phyloP scores from a whole-genome alignment of 805 yeast genomes.

The Candida ficus region DNA sequence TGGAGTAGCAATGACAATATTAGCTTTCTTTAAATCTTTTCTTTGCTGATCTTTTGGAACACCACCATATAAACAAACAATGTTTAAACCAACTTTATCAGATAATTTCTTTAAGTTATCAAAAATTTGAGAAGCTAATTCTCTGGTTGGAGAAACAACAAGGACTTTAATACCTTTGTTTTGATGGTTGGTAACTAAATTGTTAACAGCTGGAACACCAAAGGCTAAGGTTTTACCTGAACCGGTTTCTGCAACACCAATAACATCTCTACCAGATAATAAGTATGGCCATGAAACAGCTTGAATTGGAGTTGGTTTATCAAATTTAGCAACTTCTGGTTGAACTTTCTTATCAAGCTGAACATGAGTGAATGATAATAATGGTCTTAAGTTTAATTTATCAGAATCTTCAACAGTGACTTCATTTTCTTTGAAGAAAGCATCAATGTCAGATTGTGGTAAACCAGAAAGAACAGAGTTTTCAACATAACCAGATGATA shows the following conservation, averaged over 20 bases:
- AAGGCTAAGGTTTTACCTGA: constrained; percentile 97
- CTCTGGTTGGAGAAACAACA: constrained; percentile 95
- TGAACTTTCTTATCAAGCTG: constrained; percentile 51
- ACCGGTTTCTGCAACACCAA: constrained; percentile 98
- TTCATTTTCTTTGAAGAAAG: constrained; percentile 64
- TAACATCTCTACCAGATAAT: constrained; percentile 71
- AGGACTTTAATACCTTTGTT: constrained; percentile 61
- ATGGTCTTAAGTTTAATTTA: constrained; percentile 54
- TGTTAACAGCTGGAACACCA: constrained; percentile 93
- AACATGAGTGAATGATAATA: constrained; percentile 61
- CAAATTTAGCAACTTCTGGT: constrained; percentile 62
- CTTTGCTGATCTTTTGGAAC: constrained; percentile 94
- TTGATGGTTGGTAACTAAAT: constrained; percentile 36
- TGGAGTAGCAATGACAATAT: constrained; percentile 95
- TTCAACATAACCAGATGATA: constrained; percentile 30
- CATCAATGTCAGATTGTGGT: constrained; percentile 52
- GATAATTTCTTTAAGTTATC: constrained; percentile 72
- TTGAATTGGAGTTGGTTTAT: constrained; percentile 94
- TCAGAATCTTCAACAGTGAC: constrained; percentile 72
- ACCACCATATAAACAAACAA: constrained; percentile 94
- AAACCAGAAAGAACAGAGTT: constrained; percentile 34
- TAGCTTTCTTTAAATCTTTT: constrained; percentile 55
- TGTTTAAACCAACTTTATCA: constrained; percentile 52
- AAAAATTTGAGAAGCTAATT: constrained; percentile 88
- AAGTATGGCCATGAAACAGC: constrained; percentile 92